A percentile compares a stretch with the other conserved stretches of the same genome.
These are phyloP conservation scores for Neonothopanus nambi DNA, from an alignment of 1,284 basidiomycete species.

Conservation along the genomic window DNA sequence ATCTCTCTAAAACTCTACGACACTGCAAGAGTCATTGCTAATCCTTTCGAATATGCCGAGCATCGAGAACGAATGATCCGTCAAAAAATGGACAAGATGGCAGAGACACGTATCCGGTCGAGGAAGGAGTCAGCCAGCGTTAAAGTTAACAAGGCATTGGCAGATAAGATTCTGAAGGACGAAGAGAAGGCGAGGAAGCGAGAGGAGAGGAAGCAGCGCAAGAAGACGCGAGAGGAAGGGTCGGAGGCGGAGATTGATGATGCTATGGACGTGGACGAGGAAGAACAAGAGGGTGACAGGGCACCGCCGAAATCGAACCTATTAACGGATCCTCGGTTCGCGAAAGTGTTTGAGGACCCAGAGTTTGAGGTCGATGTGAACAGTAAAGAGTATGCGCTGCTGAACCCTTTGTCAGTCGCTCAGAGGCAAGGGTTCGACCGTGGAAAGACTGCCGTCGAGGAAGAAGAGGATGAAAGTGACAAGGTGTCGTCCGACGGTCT, in stretches of 20 bases:
- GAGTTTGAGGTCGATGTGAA: slow-evolving; percentile 92
- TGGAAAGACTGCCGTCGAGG: slow-evolving; percentile 81
- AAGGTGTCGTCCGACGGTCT: slow-evolving; percentile 72
- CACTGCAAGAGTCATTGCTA: slow-evolving; percentile 91
- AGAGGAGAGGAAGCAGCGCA: slow-evolving; percentile 58
- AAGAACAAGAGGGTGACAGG: slow-evolving; percentile 19
- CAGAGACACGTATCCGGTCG: slow-evolving; percentile 85
- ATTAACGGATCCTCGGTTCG: slow-evolving; percentile 88
- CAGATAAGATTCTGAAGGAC: slow-evolving; percentile 80
- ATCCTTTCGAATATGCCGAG: slow-evolving; percentile 95
- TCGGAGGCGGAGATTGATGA: slow-evolving; percentile 41
- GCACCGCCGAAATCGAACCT: slow-evolving; percentile 47
- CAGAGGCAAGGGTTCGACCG: slow-evolving; percentile 39
- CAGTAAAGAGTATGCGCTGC: slow-evolving; percentile 84
- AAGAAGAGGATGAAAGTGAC: slow-evolving; percentile 89
- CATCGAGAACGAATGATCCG: slow-evolving; percentile 87
- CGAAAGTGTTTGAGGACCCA: slow-evolving; percentile 90
- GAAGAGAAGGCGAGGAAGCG: slow-evolving; percentile 68
- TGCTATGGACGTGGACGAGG: slow-evolving; percentile 33
- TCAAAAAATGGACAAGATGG: slow-evolving; percentile 90
- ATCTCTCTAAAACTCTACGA: slow-evolving; percentile 94
- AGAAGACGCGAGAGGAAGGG: slow-evolving; percentile 29
- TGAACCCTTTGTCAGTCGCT: slow-evolving; percentile 84
- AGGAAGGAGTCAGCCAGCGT: slow-evolving; percentile 51
- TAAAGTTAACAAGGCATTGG: slow-evolving; percentile 92